These are phyloP conservation scores for Clavariopsis aquatica DNA, from an alignment of 495 filamentous ascomycete genomes.

Conservation along the genomic window DNA sequence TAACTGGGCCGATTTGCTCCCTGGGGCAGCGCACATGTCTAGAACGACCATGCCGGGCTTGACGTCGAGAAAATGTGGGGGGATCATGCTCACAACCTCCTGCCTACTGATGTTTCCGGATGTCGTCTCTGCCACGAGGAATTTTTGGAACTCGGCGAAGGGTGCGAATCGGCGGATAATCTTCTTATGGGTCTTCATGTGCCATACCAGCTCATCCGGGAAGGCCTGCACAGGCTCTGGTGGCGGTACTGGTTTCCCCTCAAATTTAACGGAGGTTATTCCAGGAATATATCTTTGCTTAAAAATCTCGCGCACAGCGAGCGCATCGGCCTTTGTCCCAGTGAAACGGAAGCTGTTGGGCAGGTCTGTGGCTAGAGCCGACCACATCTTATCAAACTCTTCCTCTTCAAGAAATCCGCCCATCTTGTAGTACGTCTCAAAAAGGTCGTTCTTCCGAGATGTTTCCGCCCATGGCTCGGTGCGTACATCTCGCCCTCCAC, in stretches of 20 bases:
- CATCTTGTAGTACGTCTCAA: conserved; percentile 81
- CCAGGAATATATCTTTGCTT: conserved; percentile 87
- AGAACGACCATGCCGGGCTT: conserved; percentile 87
- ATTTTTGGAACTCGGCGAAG: conserved; percentile 94
- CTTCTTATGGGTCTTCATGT: conserved; percentile 94
- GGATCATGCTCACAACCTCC: conserved; percentile 98
- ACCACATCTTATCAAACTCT: conserved; percentile 80
- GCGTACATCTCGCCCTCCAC: conserved; percentile 7
- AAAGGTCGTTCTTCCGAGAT: conserved; percentile 69
- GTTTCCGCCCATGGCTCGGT: conserved; percentile 50
- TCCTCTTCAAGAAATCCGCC: conserved; percentile 69
- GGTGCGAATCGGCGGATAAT: conserved; percentile 87
- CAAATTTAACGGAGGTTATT: conserved; percentile 75
- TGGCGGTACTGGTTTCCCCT: conserved; percentile 76
- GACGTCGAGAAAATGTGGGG: conserved; percentile 88
- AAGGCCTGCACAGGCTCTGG: conserved; percentile 84
- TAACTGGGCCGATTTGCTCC: conserved; percentile 93
- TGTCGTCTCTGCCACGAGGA: conserved; percentile 94
- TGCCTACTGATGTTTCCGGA: conserved; percentile 97
- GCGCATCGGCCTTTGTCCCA: conserved; percentile 51
- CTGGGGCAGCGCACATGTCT: conserved; percentile 94
- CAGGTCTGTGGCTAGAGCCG: conserved; percentile 72
- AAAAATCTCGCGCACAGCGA: conserved; percentile 80
- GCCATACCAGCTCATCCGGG: conserved; percentile 90
- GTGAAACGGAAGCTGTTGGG: conserved; percentile 97